Percentiles rank a stretch among this genome's conserved stretches.
Evolutionary conservation across 441 rosid genomes (phyloP).

Genomic region (Syzygium malaccense): DNA sequence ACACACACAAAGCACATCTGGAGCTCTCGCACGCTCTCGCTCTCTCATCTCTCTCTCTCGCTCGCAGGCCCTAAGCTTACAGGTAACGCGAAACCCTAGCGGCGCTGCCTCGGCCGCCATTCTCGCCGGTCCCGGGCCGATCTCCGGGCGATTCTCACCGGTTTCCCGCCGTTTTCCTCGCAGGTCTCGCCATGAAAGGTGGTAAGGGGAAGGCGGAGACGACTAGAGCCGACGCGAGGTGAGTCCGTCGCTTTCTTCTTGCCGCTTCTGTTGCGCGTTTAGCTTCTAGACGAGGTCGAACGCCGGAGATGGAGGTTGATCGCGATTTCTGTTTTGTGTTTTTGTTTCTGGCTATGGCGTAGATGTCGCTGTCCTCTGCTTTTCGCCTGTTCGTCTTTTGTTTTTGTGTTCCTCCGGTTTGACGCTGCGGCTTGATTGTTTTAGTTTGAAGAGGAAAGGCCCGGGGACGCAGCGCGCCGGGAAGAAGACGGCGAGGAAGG

Average conservation of each 20-base stretch:
- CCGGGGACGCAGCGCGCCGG: conserved; percentile 32
- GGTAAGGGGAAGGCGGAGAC: conserved; percentile 36
- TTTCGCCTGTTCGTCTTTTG: not conserved
- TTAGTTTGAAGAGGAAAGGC: conserved; percentile 52
- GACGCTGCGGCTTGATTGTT: not conserved
- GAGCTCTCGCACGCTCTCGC: not conserved
- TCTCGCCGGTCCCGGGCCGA: not conserved
- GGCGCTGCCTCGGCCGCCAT: conserved; percentile 11
- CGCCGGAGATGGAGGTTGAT: not conserved
- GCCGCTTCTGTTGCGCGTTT: not conserved
- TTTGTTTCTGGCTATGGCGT: not conserved
- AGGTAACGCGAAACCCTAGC: conserved; percentile 14
- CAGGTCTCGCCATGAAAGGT: conserved; percentile 64
- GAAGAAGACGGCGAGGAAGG: conserved; percentile 16
- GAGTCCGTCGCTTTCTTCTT: not conserved
- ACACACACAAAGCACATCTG: not conserved
- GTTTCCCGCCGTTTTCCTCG: not conserved
- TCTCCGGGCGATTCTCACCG: conserved; percentile 13
- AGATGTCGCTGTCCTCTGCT: not conserved
- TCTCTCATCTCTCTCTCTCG: conserved; percentile 3
- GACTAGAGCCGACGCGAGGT: conserved; percentile 32
- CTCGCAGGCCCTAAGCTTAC: conserved; percentile 22
- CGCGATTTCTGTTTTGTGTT: not conserved
- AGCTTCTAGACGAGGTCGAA: not conserved
- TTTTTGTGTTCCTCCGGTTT: not conserved